Base-by-base conservation (phyloP, 495 filamentous ascomycete species). In the Aspergillus sclerotiicarbonarius region DNA sequence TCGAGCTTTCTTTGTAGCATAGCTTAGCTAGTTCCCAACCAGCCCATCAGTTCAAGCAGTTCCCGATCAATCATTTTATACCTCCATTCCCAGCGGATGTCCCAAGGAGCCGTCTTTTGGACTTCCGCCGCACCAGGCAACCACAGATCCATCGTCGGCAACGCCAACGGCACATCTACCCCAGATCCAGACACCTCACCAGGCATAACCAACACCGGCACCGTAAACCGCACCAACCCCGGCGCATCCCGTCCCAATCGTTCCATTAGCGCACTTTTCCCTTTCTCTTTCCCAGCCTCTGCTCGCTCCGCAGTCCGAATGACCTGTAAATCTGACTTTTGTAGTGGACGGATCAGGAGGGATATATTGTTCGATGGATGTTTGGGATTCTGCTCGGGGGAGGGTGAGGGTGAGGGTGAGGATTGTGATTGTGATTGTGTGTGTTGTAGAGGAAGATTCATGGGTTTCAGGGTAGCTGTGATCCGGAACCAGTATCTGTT, bases 401-500 rank as follows among this genome's bases (percentile, higher is more conserved):
- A 37, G 8, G 8, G 33, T 37, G 13, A 37, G 10, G 31, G 6
- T 37, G 33, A 37, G 13, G 33, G 8, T 33, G 30, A 37, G 29
- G 37, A 4, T 31, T 44, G 45, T 6, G 20, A 10, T 48, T 19
- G 10, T 29, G 15, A 16, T 10, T 47, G 16, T 1, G 5, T 7
- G 16, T 20, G 19, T 25, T 15, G 45, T 47, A 12, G 12, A 16
- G 15, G 19, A 6, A 31, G 48, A 8, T 53, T 9, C 0, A 61
- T 62, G 2, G 67, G 63, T 0, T 15, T 35, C 15, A 18, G 63
- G 58, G 45, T 15, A 25, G 13, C 66, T 9, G 54, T 60, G 10
- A 91, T 41, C 4, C 85, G 81, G 35, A 96, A 72, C 93, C 93
- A 98, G 74, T 82, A 96, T 8, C 93, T 82, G 9, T 87, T 82